Conservation (phyloP, 768 basidiomycete genomes). For the Exidia glandulosa region DNA sequence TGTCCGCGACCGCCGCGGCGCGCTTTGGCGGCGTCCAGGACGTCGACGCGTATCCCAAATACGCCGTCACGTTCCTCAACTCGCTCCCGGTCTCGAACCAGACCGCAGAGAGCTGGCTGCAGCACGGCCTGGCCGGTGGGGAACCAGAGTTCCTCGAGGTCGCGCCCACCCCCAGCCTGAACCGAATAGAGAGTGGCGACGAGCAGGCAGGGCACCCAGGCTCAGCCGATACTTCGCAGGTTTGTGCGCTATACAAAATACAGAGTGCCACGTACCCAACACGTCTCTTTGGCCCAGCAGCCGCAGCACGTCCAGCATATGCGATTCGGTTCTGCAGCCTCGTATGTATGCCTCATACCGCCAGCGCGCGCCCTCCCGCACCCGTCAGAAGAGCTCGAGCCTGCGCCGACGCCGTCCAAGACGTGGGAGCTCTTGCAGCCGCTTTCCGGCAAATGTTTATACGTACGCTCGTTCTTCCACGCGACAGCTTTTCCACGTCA, state of each 20-base stretch:
- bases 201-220: slow-evolving; percentile 17
- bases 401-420: slow-evolving; percentile 55
- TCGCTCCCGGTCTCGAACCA: slow-evolving; percentile 61
- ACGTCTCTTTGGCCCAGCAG: slow-evolving; percentile 35
- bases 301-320: slow-evolving; percentile 27
- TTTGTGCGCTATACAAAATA: too few species aligned
- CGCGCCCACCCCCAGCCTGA: slow-evolving; percentile 29
- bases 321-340: slow-evolving; percentile 56
- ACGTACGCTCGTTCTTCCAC: slow-evolving; percentile 43
- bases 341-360: slow-evolving; percentile 73
- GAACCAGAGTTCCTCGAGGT: slow-evolving; percentile 68
- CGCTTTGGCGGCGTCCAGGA: slow-evolving; percentile 57
- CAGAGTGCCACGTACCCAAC: background rate
- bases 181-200: slow-evolving; percentile 51
- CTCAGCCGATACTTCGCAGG: too few species aligned
- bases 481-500: slow-evolving; percentile 13
- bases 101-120: slow-evolving; percentile 67
- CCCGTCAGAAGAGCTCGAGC: slow-evolving; percentile 41
- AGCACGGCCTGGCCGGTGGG: slow-evolving; percentile 60
- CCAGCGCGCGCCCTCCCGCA: slow-evolving; percentile 33
- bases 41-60: slow-evolving; percentile 72
- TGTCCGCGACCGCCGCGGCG: slow-evolving; percentile 8
- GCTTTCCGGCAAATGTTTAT: slow-evolving; percentile 70
- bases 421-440: slow-evolving; percentile 79
- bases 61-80: slow-evolving; percentile 67